Evolutionary conservation across 2,329 filamentous ascomycete genomes (phyloP), one percentile per base, ranked within the genome.

Genomic region (Leptographium wingfieldii): DNA sequence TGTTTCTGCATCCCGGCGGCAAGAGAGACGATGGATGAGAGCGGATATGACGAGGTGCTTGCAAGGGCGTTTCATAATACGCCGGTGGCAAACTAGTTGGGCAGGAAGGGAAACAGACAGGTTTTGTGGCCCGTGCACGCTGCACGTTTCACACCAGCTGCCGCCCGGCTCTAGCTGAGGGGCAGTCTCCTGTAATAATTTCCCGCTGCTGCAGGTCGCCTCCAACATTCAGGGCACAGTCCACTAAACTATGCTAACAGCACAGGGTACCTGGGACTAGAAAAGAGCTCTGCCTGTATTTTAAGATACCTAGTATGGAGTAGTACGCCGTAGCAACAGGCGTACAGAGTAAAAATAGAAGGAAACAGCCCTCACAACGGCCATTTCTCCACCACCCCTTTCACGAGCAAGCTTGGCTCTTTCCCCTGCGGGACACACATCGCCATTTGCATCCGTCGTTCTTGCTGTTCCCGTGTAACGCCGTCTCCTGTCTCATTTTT

Each of bases 391-490:
- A 38, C 52, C n/a, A 10, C 31, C 33, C 29, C 27, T 38, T 25
- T 55, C 31, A 6, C 27, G n/a, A n/a, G 49, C 27, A 19, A 35
- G 22, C 12, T 33, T 22, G 51, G 33, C 33, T 53, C 29, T 53
- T 14, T 25, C 19, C 52, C 31, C 52, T 55, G 49, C 27, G 40
- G 55, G 40, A 25, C 55, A 48, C 55, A 12, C 55, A 49, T 57
- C 55, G 43, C 33, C 55, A 56, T 56, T 56, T 22, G 54, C 54
- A 25, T 22, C 25, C 25, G 35, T 29, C 35, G 27, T 19, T 48
- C 27, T 16, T 12, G 16, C 14, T 12, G 10, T 51, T n/a, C 46
- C n/a, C 54, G 60, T 63, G 62, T 60, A 61, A 64, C 59, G 53
- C 31, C 31, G 51, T 38, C 35, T 58, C 38, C 25, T 54, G 27